Percentiles rank a stretch among this genome's conserved stretches.
phyloP scores from a whole-genome alignment of 2,329 filamentous ascomycete species.

The Fusarium sulawesiense region DNA sequence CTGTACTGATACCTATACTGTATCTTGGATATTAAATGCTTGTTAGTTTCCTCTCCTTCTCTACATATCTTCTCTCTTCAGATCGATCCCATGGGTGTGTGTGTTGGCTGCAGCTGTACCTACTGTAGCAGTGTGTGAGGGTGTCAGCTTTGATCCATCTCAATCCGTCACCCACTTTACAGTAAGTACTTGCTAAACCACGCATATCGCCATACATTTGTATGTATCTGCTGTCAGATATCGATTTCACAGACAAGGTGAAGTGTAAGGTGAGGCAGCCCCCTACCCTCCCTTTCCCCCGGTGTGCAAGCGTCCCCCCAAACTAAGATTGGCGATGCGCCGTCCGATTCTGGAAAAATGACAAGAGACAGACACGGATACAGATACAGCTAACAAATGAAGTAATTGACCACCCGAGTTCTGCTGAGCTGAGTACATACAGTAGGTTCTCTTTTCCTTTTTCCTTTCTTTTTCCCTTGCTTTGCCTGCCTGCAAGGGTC shows the following conservation, averaged over 20 bases:
- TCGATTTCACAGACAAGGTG: conserved; percentile 21
- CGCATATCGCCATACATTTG: neutral
- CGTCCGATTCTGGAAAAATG: conserved; percentile 32
- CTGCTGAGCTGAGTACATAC: conserved; percentile 9
- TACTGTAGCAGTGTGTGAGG: neutral
- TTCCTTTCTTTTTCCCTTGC: neutral
- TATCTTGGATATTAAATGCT: conserved; percentile 10
- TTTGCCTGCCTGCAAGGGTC: conserved; percentile 31
- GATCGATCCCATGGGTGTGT: conserved; percentile 28
- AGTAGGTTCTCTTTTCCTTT: neutral
- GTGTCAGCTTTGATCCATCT: conserved; percentile 15
- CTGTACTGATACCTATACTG: neutral
- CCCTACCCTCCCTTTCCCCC: neutral
- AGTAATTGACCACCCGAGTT: neutral
- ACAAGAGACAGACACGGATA: conserved; percentile 16
- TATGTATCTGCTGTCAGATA: conserved; percentile 15
- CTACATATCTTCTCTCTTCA: conserved; percentile 8
- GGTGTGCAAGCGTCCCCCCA: conserved; percentile 14
- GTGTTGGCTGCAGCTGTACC: neutral
- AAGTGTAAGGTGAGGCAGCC: conserved; percentile 30
- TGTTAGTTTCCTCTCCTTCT: conserved; percentile 8
- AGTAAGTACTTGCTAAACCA: neutral
- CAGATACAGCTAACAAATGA: neutral
- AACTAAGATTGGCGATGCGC: conserved; percentile 37
- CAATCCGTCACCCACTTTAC: neutral